Evolutionary conservation across 2,329 filamentous ascomycete genomes (phyloP), one percentile per base, ranked within the genome.

Genomic region (Exserohilum turcica): DNA sequence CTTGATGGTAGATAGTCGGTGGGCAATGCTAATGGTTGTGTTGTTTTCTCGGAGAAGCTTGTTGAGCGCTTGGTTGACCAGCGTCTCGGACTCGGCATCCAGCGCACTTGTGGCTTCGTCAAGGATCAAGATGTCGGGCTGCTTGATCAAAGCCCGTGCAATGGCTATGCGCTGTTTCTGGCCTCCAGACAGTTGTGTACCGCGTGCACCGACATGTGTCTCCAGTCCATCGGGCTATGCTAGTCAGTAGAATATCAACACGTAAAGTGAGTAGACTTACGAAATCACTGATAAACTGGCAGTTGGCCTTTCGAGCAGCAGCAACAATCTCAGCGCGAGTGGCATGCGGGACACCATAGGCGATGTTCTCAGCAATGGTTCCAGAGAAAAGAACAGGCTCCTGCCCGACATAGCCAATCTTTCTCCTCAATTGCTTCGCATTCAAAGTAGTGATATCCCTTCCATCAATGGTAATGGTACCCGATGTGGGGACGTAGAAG

Each of bases 121-220:
- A 0, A 99, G 84, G 56, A 99, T 96, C 24, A 99, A 80, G 59
- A 99, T 97, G 76, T 99, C 94, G 0, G 95, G 95, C 59, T 97
- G 86, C 76, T 97, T 97, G 64, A 99, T 86, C 24, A 99, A 82
- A 10, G 94, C 94, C 48, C 95, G 86, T 5, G 94, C 94, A 73
- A 99, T 99, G 32, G 94, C 94, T 66, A 99, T 97, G 59, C 94
- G 88, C 75, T 99, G 94, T 78, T 97, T 97, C 76, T 99, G 94
- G 0, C 94, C 94, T 45, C 94, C 94, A 7, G 92, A 97, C 0
- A 74, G 83, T 75, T 97, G 93, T 1, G 93, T 92, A 29, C 94
- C 94, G 60, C 94, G 85, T 13, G 93, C 89, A 48, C 95, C 95
- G 27, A 96, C 94, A 60, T 90, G 89, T 0, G 94, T 99, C 70